phyloP scores from a whole-genome alignment of 2,329 filamentous ascomycete species.

The Trichophyton simii region DNA sequence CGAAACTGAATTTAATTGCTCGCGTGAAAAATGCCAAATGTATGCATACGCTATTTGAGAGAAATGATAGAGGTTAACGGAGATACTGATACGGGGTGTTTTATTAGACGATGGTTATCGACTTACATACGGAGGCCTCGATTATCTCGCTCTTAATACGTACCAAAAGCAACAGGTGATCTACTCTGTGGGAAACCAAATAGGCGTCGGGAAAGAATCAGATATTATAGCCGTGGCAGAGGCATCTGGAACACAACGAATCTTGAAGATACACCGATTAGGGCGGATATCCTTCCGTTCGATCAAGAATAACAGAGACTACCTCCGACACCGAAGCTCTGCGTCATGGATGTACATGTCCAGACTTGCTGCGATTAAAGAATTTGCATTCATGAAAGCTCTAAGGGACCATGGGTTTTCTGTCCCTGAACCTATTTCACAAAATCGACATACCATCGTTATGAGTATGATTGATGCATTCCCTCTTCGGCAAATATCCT shows the following conservation, averaged over 20 bases:
- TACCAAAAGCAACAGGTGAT: slow-evolving; percentile 67
- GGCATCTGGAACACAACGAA: slow-evolving; percentile 59
- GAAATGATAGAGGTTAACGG: not conserved
- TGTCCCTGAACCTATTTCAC: slow-evolving; percentile 74
- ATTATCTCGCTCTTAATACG: slow-evolving; percentile 91
- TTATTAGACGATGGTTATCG: slow-evolving; percentile 74
- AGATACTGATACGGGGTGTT: slow-evolving; percentile 2
- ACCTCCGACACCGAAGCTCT: slow-evolving; percentile 66
- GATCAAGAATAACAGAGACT: slow-evolving; percentile 91
- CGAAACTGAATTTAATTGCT: slow-evolving; percentile 83
- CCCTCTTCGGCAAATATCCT: slow-evolving; percentile 75
- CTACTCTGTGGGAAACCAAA: slow-evolving; percentile 86
- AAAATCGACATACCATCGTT: slow-evolving; percentile 89
- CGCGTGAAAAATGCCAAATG: slow-evolving; percentile 88
- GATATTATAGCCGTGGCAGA: slow-evolving; percentile 92
- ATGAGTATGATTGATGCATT: slow-evolving; percentile 92
- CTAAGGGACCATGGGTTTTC: slow-evolving; percentile 73
- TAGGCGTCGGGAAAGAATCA: slow-evolving; percentile 94
- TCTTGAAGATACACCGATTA: slow-evolving; percentile 91
- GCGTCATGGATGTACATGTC: slow-evolving; percentile 99
- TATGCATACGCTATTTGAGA: slow-evolving; percentile 19
- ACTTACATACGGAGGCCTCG: slow-evolving; percentile 87
- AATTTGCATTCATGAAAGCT: slow-evolving; percentile 87
- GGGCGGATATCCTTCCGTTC: slow-evolving; percentile 94
- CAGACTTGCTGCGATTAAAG: slow-evolving; percentile 79